phyloP scores from a whole-genome alignment of 164 flowering plant species.

The Warburgia ugandensis region DNA sequence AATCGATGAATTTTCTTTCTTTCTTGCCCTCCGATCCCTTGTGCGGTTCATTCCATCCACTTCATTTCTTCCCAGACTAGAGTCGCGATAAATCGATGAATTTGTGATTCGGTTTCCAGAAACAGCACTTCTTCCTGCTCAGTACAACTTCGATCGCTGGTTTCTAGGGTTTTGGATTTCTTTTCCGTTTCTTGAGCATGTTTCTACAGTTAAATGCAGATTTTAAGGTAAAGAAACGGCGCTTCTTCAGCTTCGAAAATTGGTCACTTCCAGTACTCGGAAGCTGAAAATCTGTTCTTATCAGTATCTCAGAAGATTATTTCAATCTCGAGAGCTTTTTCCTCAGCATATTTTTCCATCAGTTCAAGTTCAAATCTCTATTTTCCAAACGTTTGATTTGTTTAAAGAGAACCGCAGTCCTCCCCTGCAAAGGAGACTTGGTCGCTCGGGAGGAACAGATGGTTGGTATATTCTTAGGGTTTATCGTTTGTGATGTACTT shows the following conservation, averaged over 20 bases:
- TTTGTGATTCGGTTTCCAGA: too few relatives aligned
- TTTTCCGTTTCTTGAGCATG: neutral
- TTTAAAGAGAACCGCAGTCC: neutral
- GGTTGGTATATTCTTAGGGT: neutral
- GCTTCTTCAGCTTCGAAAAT: neutral
- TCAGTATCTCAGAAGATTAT: too few relatives aligned
- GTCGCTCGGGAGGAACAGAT: neutral
- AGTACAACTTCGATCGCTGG: too few relatives aligned
- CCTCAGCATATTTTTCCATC: neutral
- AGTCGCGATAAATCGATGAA: too few relatives aligned
- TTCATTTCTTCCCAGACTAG: too few relatives aligned
- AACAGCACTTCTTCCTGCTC: too few relatives aligned
- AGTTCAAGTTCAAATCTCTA: neutral
- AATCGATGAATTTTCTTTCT: too few relatives aligned
- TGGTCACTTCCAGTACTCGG: neutral
- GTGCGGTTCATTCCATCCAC: too few relatives aligned
- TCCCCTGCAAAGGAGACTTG: neutral
- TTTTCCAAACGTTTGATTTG: neutral
- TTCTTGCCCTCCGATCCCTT: too few relatives aligned
- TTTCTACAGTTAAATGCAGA: neutral
- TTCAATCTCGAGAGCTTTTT: too few relatives aligned
- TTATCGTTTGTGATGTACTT: neutral
- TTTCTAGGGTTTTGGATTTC: conserved; percentile 1
- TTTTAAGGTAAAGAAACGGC: too few relatives aligned
- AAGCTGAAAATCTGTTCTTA: too few relatives aligned